phyloP scores from a whole-genome alignment of 1,284 basidiomycete genomes.

The Rhizoctonia solani region DNA sequence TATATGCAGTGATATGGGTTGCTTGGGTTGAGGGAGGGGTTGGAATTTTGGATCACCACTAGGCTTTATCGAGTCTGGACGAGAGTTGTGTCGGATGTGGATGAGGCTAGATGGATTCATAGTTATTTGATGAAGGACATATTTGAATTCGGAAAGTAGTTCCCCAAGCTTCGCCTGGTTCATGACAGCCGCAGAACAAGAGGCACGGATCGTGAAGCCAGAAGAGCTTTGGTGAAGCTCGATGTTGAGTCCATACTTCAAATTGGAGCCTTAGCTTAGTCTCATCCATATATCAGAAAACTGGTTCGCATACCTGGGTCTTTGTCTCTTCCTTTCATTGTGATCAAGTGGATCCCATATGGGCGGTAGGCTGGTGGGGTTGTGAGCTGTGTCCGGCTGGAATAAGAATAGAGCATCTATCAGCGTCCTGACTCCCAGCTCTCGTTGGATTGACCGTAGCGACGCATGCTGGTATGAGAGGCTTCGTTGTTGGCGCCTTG shows the following conservation, averaged over 20 bases:
- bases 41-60: too few species aligned
- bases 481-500: constrained; percentile 50
- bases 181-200: constrained; percentile 6
- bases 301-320: constrained; percentile 49
- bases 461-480: constrained; percentile 56
- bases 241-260: constrained; percentile 55
- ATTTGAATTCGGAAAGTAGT: not conserved
- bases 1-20: not conserved
- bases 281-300: constrained; percentile 12
- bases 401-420: constrained; percentile 57
- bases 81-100: not conserved
- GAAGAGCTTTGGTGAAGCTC: constrained; percentile 49
- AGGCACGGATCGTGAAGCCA: constrained; percentile 27
- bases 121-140: not conserved
- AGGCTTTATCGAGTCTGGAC: not conserved
- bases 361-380: constrained; percentile 40
- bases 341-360: constrained; percentile 29
- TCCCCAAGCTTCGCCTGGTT: not conserved
- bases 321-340: constrained; percentile 39
- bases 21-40: not conserved
- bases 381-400: constrained; percentile 45
- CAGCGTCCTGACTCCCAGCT: constrained; percentile 46
- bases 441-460: constrained; percentile 51
- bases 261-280: not conserved
- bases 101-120: constrained; percentile 3